Evolutionary conservation across 1,139 yeast genomes (phyloP), one percentile per base, ranked within the genome.

Genomic region (Zygosaccharomyces pseudobailii): DNA sequence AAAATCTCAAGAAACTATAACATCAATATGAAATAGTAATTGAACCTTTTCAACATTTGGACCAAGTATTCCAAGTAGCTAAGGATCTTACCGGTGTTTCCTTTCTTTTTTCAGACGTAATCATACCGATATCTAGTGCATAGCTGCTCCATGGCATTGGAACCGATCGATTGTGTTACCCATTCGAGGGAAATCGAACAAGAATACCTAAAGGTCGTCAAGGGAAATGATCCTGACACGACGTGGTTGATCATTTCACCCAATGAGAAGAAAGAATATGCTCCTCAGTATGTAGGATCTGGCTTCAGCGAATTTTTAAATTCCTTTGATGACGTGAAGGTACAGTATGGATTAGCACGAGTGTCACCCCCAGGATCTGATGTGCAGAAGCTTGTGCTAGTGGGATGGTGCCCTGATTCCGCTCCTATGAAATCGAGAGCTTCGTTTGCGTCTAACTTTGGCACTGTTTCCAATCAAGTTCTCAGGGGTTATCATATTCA

Each of bases 321-420:
- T 40, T 78, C 85, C 54, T 90, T 92, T 66, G 84, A 83, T 58
- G 97, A 90, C 56, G 88, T 95, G 2, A 81, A 82, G 52, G 88
- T 90, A 47, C 96, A 90, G 71, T 92, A 84, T 63, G 98, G 97
- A 38, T 75, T 92, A 55, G 87, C 89, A 25, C 78, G 96, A 44
- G 90, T 90, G 38, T 80, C 82, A 46, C 96, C 90, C 47, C 94
- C 94, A 45, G 95, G 95, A 33, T 84, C 95, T 2, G 94, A 86
- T 58, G 90, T 92, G 34, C 78, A 80, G 59, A 94, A 94, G 72
- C 75, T 86, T 57, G 79, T 90, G 42, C 74, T 92, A 47, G 75
- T 92, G 45, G 97, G 97, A 44, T 92, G 97, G 97, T 87, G 95
- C 71, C 92, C 94, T 5, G 92, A 85, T 65, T 80, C 84, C 48